Evolutionary conservation across 805 yeast species (phyloP).

Genomic region (Teunomyces funiuensis): DNA sequence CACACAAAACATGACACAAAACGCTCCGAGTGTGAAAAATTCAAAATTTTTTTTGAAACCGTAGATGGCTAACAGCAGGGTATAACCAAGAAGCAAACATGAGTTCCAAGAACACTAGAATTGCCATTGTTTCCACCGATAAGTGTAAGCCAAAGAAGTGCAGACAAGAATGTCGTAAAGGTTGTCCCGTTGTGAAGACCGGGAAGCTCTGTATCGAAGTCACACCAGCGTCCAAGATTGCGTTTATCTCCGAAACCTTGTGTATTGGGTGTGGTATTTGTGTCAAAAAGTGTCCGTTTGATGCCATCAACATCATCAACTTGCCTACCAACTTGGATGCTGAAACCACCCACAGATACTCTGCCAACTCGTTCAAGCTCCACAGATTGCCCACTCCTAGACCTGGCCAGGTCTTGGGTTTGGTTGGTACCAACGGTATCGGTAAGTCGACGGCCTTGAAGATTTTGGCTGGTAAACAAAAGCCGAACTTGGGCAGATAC

Average conservation of each 20-base stretch:
- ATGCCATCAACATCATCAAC: conserved; percentile 93
- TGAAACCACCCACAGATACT: conserved; percentile 94
- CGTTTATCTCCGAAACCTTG: conserved; percentile 88
- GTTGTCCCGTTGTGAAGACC: conserved; percentile 97
- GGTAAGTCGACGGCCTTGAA: conserved; percentile 97
- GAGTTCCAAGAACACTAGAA: conserved; percentile 63
- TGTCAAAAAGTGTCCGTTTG: conserved; percentile 97
- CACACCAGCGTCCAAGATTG: conserved; percentile 83
- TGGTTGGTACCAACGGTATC: conserved; percentile 98
- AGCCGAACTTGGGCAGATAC: conserved; percentile 90
- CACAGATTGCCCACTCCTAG: conserved; percentile 98
- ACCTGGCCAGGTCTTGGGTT: conserved; percentile 97
- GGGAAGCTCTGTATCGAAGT: conserved; percentile 98
- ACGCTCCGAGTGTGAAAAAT: conserved; percentile 2
- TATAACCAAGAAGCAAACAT: conserved; percentile 11
- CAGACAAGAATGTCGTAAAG: conserved; percentile 95
- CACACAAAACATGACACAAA: neutral
- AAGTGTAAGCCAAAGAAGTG: conserved; percentile 98
- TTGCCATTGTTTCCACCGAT: conserved; percentile 92
- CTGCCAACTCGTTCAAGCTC: conserved; percentile 95
- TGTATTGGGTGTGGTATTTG: conserved; percentile 99
- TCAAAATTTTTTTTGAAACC: neutral
- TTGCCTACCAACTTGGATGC: conserved; percentile 91
- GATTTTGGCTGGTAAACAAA: conserved; percentile 95
- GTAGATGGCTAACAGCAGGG: neutral